Evolutionary conservation across 352 stramenopile genomes (phyloP).

Genomic region (Phytopythium cucurbitacearum): DNA sequence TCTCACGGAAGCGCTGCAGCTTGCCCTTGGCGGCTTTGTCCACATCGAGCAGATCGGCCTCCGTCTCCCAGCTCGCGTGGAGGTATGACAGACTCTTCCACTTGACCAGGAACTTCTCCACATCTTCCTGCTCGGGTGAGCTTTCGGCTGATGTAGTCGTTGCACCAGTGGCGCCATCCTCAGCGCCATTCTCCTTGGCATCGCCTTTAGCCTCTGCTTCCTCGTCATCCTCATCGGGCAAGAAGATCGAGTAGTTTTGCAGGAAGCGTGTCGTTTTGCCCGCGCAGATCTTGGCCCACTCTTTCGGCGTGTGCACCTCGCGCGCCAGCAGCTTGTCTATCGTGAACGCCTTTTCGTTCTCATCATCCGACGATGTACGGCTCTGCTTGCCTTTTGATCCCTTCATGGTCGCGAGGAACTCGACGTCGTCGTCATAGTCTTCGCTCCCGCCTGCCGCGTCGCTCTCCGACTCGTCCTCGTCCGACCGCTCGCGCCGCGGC

Average conservation of each 20-base stretch:
- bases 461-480: conserved; percentile 25
- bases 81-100: conserved; percentile 89
- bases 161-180: background rate
- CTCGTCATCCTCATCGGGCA: conserved; percentile 47
- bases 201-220: background rate
- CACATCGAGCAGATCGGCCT: conserved; percentile 74
- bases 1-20: conserved; percentile 84
- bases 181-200: background rate
- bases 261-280: conserved; percentile 78
- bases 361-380: conserved; percentile 5
- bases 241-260: conserved; percentile 77
- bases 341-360: conserved; percentile 30
- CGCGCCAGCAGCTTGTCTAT: conserved; percentile 82
- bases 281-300: conserved; percentile 72
- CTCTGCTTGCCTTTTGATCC: conserved; percentile 21
- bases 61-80: conserved; percentile 89
- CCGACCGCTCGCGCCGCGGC: conserved; percentile 11
- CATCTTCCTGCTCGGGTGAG: conserved; percentile 25
- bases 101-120: conserved; percentile 88
- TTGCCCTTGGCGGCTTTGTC: conserved; percentile 86
- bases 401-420: conserved; percentile 19
- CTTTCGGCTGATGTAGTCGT: background rate
- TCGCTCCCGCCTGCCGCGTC: conserved; percentile 10
- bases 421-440: conserved; percentile 30
- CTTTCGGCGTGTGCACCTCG: conserved; percentile 73